Evolutionary conservation across 305 asterid species (phyloP), one percentile per base, ranked within the genome.

Genomic region (Ruellia speciosa): DNA sequence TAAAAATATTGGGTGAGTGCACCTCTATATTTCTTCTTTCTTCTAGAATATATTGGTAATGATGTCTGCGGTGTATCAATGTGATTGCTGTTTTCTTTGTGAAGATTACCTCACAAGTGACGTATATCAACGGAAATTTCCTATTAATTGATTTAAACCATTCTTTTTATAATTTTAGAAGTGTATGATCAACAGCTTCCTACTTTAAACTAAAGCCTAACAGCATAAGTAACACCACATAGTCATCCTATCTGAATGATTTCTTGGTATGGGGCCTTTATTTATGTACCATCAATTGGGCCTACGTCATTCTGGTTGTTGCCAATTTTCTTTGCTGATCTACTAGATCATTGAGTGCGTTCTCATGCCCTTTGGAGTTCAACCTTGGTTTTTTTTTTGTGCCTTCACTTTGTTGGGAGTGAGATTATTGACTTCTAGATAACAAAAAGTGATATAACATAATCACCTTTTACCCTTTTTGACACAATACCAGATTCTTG

Each of bases 401-500:
- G 48, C 52, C 66, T 49, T 59, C 60, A 15, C 39, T 45, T 40
- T 74, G 43, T 69, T 64, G 34, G 37, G 65, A 39, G 75, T 67
- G 59, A 67, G 74, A 68, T 77, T 75, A 80, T 81, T 50, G 60
- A 74, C 75, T 80, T 77, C 28, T 65, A 48, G 49, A 28, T 66
- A 62, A 56, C 31, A 62, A 17, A 33, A 33, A 55, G 62, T 66
- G 61, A 49, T 43, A 66, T 66, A 63, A 10, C 45, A 34, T 12
- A 43, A 58, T 76, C 41, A 62, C 63, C 48, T 14, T 52, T 63
- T 33, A 61, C 20, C 54, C 70, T 61, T 74, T 63, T 76, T n/a
- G n/a, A n/a, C n/a, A n/a, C 59, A 53, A 31, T 60, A 31, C 73
- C 62, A 92, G 99, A 82, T 92, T 74, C 94, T 92, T 54, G 99